Evolutionary conservation across 306 rosid genomes (phyloP).

Genomic region (Inga oerstediana): DNA sequence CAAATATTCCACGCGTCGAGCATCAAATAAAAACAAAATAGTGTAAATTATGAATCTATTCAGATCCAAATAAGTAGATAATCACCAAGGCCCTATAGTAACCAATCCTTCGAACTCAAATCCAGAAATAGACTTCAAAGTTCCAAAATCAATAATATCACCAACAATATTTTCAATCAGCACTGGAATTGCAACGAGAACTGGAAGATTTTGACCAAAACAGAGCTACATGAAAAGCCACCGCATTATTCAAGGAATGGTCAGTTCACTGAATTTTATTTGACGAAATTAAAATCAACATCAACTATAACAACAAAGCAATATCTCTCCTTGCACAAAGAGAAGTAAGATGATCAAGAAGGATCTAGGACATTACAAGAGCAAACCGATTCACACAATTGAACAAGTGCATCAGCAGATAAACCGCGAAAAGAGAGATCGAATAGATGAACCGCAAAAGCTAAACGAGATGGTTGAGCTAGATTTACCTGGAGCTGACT

Average conservation of each 20-base stretch:
- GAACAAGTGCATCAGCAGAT: constrained; percentile 5
- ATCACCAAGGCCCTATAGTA: constrained; percentile 22
- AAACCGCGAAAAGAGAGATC: constrained; percentile 20
- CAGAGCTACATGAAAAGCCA: neutral
- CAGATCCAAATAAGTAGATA: constrained; percentile 55
- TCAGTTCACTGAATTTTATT: constrained; percentile 26
- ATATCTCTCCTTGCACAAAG: neutral
- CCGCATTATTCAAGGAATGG: constrained; percentile 17
- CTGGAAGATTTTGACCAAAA: constrained; percentile 5
- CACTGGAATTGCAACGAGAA: constrained; percentile 10
- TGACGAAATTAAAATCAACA: constrained; percentile 14
- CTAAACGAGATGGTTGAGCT: constrained; percentile 44
- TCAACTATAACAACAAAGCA: constrained; percentile 16
- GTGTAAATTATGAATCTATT: neutral
- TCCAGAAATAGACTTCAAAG: constrained; percentile 26
- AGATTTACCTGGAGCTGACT: constrained; percentile 45
- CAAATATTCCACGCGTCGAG: constrained; percentile 25
- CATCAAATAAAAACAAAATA: constrained; percentile 29
- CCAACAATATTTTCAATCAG: neutral
- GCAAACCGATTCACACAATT: neutral
- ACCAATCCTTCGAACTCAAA: constrained; percentile 15
- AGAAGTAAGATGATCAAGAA: neutral
- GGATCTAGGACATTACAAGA: constrained; percentile 32
- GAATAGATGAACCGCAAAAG: constrained; percentile 1
- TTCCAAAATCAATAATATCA: neutral